Percentiles rank a stretch among this genome's conserved stretches.
Conservation (phyloP, 2,329 filamentous ascomycete species). For the Talaromyces funiculosus region DNA sequence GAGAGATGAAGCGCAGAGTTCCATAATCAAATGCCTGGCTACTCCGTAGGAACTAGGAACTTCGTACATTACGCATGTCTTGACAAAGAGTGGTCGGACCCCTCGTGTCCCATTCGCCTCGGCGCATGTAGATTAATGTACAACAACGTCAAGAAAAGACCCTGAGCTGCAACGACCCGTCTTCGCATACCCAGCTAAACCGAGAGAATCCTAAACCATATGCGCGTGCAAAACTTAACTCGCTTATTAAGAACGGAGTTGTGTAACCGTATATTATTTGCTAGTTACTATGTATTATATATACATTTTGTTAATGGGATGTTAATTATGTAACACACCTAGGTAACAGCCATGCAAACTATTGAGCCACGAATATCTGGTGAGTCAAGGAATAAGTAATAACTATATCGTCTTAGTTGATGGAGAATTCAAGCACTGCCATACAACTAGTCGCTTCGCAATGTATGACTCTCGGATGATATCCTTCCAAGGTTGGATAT, state of each 20-base stretch:
- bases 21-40: neutral
- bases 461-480: neutral
- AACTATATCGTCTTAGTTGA: neutral
- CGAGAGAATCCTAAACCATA: constrained; percentile 1
- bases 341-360: neutral
- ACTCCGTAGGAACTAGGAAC: neutral
- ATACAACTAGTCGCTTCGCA: too few relatives aligned
- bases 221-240: constrained; percentile 5
- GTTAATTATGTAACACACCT: neutral
- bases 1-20: neutral
- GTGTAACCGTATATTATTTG: neutral
- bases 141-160: constrained; percentile 6
- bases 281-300: neutral
- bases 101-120: constrained; percentile 2
- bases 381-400: neutral
- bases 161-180: constrained; percentile 12
- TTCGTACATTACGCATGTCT: too few relatives aligned
- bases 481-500: neutral
- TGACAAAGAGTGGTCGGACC: too few relatives aligned
- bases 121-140: constrained; percentile 5
- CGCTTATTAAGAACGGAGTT: neutral
- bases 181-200: constrained; percentile 11
- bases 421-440: neutral
- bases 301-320: neutral
- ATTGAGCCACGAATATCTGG: neutral